Evolutionary conservation across 805 yeast species (phyloP), one percentile per base, ranked within the genome.

Genomic region (Candida dajiaensis): DNA sequence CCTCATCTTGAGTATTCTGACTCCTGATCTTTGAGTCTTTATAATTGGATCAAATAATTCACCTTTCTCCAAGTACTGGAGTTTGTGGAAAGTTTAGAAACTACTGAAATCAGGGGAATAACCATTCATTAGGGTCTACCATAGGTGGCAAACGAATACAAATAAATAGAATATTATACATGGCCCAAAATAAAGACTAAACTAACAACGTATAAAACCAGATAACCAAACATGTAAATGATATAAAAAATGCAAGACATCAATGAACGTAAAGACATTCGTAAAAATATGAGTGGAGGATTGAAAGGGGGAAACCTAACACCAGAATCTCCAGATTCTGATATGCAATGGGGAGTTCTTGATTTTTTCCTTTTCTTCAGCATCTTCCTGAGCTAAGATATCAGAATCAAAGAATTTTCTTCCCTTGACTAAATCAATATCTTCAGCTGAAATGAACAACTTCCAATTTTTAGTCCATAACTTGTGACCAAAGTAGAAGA

Each of bases 361-460:
- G 20, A 52, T 15, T 38, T 49, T 28, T 58, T 54, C 52, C 5
- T 23, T 35, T 44, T 64, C 74, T 42, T 64, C 70, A 11, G 63
- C 66, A 39, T 64, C 65, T 50, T 69, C 72, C 53, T 67, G 70
- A 31, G 59, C 63, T 41, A 67, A 52, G 7, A 58, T 53, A 40
- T 70, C 72, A 44, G 61, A 55, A 50, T 70, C 72, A 41, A 65
- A 62, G 28, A 65, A 61, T 33, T 78, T 72, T 58, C 81, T 67
- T 25, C 84, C 85, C 20, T 77, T 68, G 46, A 72, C 78, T 35
- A 82, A 66, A 55, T 82, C 86, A 53, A 81, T 72, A 39, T 77
- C 78, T 22, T 55, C 53, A 16, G 74, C 68, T 9, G 62, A 65
- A 42, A 77, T 64, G 52, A 66, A 64, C 10, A 52, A 38, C 13